Conservation (phyloP, 75 land plant genomes). For the Larix kaempferi region DNA sequence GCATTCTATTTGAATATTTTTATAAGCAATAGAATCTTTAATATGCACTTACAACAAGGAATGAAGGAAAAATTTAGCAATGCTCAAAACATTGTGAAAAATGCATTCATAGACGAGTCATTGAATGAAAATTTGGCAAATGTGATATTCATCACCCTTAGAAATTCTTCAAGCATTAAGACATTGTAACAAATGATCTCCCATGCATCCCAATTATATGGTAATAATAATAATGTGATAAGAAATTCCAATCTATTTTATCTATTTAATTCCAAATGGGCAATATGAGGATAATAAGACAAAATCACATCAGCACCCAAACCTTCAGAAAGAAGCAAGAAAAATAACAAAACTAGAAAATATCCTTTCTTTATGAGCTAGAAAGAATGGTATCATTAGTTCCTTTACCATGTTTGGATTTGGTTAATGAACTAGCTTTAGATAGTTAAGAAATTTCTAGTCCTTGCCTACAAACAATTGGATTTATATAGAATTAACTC, state of each 20-base stretch:
- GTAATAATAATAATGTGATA: neutral
- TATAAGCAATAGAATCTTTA: neutral
- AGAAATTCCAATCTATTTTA: neutral
- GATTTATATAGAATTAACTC: neutral
- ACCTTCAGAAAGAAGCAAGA: neutral
- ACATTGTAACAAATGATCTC: neutral
- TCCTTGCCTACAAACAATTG: neutral
- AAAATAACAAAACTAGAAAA: neutral
- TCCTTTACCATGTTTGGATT: neutral
- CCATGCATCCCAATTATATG: neutral
- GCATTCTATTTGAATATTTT: neutral
- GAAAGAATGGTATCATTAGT: conserved; percentile 59
- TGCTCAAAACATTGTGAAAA: neutral
- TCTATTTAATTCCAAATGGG: neutral
- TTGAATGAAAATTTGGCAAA: neutral
- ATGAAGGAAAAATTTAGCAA: neutral
- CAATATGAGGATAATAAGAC: neutral
- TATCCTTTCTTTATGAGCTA: conserved; percentile 44
- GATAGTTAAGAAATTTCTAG: neutral
- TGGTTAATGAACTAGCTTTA: neutral
- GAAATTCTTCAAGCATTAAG: neutral
- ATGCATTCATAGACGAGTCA: neutral
- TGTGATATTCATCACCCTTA: neutral
- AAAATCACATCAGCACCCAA: neutral
- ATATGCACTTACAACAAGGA: neutral